Base-by-base conservation (phyloP, 768 basidiomycete genomes). In the Epithele typhae region DNA sequence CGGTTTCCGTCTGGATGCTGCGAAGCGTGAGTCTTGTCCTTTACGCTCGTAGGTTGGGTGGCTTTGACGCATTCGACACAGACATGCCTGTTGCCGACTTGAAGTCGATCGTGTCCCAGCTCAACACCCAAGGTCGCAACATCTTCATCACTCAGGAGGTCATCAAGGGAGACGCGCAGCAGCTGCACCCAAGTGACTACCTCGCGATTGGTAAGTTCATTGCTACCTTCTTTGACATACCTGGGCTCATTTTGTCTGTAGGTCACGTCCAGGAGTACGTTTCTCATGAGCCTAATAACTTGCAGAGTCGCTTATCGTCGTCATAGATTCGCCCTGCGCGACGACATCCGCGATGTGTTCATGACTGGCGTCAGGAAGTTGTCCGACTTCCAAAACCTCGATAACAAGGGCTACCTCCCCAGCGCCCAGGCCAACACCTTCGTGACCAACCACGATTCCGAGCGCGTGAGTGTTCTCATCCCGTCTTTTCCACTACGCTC, bases 391-490 rank as follows among this genome's bases (percentile, higher is more conserved):
- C 69, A 77, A 53, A 69, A 75, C 50, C 59, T 84, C n/a, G 76
- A 82, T 25, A 71, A 63, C 47, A 64, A 61, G 59, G 81, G 80
- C 1, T 87, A 82, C 82, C 67, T 84, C 1, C 37, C 76, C 0
- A 70, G 81, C 1, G 64, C 59, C 0, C 53, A 58, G 14, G 82
- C 83, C 0, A 86, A 85, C 52, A 74, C 79, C 6, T 85, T 85
- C 50, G 81, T 85, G 3, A 67, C 77, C 0, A 83, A 86, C 55
- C 84, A 85, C 48, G 84, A 86, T 52, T 85, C 83, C 1, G 84
- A 86, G 59, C 65, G 84, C 27, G 70, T 68, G 44, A 37, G 66
- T 51, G 5, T n/a, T n/a, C n/a, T 24, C n/a, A 11, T 9, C 3
- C 15, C 17, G 14, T 30, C 41, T 34, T 14, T 24, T 23, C 14